Evolutionary conservation across 75 land plant species (phyloP).

Genomic region (Pseudotsuga menziesii): DNA sequence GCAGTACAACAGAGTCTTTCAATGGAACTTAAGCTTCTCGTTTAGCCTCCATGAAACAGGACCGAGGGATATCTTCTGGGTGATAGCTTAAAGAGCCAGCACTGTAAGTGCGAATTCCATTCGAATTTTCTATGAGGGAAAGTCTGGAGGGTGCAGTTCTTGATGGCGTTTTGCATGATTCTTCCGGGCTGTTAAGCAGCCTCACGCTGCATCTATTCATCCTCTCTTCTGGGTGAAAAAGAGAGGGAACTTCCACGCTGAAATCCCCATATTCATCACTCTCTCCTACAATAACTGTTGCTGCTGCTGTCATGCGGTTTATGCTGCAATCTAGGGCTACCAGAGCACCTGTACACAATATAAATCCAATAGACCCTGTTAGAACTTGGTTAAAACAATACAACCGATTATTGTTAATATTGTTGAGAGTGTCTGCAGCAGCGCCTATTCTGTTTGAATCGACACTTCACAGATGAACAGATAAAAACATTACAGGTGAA

Average conservation of each 20-base stretch:
- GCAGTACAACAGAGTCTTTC: too few relatives aligned
- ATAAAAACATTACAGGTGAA: neutral
- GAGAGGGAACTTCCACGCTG: neutral
- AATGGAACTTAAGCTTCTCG: too few relatives aligned
- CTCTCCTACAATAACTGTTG: neutral
- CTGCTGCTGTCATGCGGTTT: neutral
- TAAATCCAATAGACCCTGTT: too few relatives aligned
- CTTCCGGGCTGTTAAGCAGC: neutral
- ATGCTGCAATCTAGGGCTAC: neutral
- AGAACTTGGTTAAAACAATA: too few relatives aligned
- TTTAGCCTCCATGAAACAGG: neutral
- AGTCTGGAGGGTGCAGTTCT: neutral
- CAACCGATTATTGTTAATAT: too few relatives aligned
- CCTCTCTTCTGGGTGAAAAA: neutral
- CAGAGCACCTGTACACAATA: neutral
- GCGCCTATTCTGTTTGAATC: too few relatives aligned
- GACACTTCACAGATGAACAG: too few relatives aligned
- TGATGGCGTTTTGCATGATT: neutral
- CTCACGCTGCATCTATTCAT: neutral
- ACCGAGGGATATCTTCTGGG: neutral
- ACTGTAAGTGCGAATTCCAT: neutral
- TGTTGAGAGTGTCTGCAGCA: too few relatives aligned
- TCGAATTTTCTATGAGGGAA: neutral
- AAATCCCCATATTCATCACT: constrained; percentile 6
- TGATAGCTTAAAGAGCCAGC: neutral